Conservation (phyloP, 1,139 yeast species). For the Yamadazyma trypodendri region DNA sequence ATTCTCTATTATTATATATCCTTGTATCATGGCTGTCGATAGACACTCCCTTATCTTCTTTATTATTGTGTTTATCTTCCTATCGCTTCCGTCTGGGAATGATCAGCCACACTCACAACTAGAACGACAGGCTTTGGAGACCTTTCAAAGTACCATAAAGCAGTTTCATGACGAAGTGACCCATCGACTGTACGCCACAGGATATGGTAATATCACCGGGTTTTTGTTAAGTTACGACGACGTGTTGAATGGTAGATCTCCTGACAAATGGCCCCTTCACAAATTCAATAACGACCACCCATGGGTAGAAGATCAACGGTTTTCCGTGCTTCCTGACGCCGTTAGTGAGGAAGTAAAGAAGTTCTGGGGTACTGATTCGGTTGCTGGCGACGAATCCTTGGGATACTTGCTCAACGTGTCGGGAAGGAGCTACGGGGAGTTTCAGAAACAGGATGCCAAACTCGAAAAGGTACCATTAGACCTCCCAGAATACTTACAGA, state of each 20-base stretch:
- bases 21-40: conserved; percentile 33
- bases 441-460: conserved; percentile 17
- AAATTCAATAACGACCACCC: conserved; percentile 36
- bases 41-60: conserved; percentile 38
- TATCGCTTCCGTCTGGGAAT: conserved; percentile 28
- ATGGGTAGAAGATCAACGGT: conserved; percentile 54
- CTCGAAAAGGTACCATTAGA: conserved; percentile 21
- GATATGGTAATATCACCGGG: conserved; percentile 77
- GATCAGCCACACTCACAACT: conserved; percentile 31
- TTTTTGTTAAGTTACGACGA: conserved; percentile 62
- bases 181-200: conserved; percentile 45
- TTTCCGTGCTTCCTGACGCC: conserved; percentile 60
- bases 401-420: conserved; percentile 52
- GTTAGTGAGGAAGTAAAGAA: conserved; percentile 45
- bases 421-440: conserved; percentile 49
- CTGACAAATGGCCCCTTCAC: conserved; percentile 59
- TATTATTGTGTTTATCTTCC: conserved; percentile 37
- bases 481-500: conserved; percentile 44
- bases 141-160: conserved; percentile 32
- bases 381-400: conserved; percentile 17
- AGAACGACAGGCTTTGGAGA: conserved; percentile 27
- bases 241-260: conserved; percentile 39
- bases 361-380: conserved; percentile 47
- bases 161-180: conserved; percentile 31
- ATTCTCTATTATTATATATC: too few species aligned